Percentiles rank a stretch among this genome's conserved stretches.
Evolutionary conservation across 164 flowering plant species (phyloP).

Genomic region (Litsea cubeba): DNA sequence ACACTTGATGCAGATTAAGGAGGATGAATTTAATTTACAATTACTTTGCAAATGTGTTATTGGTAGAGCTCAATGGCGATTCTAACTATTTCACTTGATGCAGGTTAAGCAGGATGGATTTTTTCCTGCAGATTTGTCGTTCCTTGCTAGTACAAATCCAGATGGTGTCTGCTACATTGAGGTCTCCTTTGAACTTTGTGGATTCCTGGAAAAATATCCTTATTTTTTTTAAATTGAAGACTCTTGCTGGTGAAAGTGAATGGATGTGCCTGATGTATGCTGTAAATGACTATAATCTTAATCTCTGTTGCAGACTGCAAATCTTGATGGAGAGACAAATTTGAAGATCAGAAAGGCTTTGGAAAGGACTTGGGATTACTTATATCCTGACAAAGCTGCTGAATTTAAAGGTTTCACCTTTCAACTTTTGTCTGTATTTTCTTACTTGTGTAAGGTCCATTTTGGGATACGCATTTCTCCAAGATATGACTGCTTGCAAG

Average conservation of each 20-base stretch:
- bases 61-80: too few species aligned
- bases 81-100: constrained; percentile 9
- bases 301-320: constrained; percentile 68
- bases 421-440: too few species aligned
- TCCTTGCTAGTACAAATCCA: constrained; percentile 85
- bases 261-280: not conserved
- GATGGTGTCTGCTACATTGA: constrained; percentile 97
- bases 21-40: constrained; percentile 50
- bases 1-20: constrained; percentile 59
- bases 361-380: constrained; percentile 96
- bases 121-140: constrained; percentile 90
- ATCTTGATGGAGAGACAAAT: constrained; percentile 98
- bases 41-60: too few species aligned
- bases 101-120: constrained; percentile 92
- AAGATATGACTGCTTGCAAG: too few species aligned
- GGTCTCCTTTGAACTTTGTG: constrained; percentile 33
- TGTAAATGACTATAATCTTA: constrained; percentile 2
- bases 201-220: not conserved
- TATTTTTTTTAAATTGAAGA: not conserved
- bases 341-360: constrained; percentile 94
- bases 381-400: constrained; percentile 74
- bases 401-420: constrained; percentile 69
- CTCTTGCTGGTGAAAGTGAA: not conserved
- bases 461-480: too few species aligned
- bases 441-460: too few species aligned